Evolutionary conservation across 441 rosid genomes (phyloP), one percentile per base, ranked within the genome.

Genomic region (Euphorbia celastroides): DNA sequence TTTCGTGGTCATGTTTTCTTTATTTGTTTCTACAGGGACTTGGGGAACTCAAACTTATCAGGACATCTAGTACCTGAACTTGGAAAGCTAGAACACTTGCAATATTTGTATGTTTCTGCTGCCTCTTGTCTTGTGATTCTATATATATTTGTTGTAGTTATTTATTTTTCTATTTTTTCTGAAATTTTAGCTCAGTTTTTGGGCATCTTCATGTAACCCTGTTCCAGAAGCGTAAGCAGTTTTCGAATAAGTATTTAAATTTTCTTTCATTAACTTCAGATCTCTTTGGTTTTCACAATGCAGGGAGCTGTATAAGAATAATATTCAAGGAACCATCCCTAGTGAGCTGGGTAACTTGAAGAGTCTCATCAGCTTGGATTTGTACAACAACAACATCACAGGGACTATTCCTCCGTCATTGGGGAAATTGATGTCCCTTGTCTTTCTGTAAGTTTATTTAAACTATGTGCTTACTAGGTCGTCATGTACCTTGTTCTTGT

Each of bases 301-400:
- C 69, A 93, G 98, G 75, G 97, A 93, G 78, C 97, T 93, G 60
- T 93, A 90, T 81, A 93, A 93, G 72, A 93, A 90, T 81, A 84
- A 82, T 76, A 87, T 93, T 55, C 83, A 88, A 62, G 98, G 98
- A 75, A 80, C 81, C 70, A 86, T 90, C 64, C 97, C 97, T 58
- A 25, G 74, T 19, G 97, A 90, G 74, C 87, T 93, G 38, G 96
- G 94, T 57, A 87, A 81, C 77, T 77, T 93, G 79, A 90, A 85
- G 83, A 83, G 75, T 54, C 97, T 93, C 56, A 83, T 93, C 75
- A 93, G 98, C 86, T 82, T 93, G 90, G 98, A 93, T 80, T 79
- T 93, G 58, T 93, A 93, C 69, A 85, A 80, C 83, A 93, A 93
- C 87, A 85, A 87, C 73, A 84, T 93, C 60, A 81, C 94, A 0